phyloP scores from a whole-genome alignment of 768 basidiomycete genomes.

The Coprinopsis cinerea region DNA sequence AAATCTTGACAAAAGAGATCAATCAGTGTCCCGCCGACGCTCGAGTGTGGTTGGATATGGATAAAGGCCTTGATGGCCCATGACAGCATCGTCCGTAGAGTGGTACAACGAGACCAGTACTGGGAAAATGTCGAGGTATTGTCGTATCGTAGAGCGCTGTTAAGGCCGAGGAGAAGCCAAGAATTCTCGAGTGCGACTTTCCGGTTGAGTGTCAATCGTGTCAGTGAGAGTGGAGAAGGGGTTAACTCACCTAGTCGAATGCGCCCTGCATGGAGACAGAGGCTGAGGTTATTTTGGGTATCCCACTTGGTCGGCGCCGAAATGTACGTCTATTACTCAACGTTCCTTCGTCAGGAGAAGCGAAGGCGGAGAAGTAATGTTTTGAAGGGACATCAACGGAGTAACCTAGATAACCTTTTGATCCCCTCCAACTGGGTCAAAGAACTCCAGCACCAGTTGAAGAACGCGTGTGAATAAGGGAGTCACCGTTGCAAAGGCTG shows the following conservation, averaged over 20 bases:
- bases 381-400: too few relatives aligned
- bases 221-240: neutral
- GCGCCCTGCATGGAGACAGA: neutral
- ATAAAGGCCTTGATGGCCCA: neutral
- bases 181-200: neutral
- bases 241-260: neutral
- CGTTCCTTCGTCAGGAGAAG: too few relatives aligned
- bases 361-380: too few relatives aligned
- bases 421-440: too few relatives aligned
- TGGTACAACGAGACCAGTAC: neutral
- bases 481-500: too few relatives aligned
- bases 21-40: neutral
- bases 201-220: neutral
- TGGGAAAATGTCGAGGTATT: neutral
- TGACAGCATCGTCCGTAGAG: neutral
- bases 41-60: neutral
- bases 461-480: too few relatives aligned
- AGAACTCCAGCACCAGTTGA: too few relatives aligned
- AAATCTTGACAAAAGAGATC: neutral
- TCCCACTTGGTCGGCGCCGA: too few relatives aligned
- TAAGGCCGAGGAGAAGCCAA: conserved; percentile 1
- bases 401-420: too few relatives aligned
- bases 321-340: too few relatives aligned
- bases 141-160: neutral
- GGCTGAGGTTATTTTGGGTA: neutral